A percentile compares a stretch with the other conserved stretches of the same genome.
phyloP scores from a whole-genome alignment of 2,329 filamentous ascomycete species.

The Calonectria montana region DNA sequence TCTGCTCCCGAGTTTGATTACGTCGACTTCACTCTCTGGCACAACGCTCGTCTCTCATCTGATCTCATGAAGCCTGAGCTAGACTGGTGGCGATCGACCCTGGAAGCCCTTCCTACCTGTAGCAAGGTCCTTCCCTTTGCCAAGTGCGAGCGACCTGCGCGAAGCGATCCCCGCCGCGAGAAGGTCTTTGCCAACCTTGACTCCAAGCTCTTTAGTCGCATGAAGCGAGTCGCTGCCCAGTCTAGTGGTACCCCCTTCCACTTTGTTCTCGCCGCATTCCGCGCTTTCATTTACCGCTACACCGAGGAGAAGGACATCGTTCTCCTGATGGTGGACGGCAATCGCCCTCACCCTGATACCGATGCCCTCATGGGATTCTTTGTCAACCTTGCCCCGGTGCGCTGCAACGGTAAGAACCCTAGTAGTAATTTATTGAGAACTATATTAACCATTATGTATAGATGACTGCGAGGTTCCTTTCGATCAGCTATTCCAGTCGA shows the following conservation, averaged over 20 bases:
- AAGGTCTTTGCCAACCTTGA: slow-evolving; percentile 36
- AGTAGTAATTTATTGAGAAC: not conserved
- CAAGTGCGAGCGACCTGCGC: slow-evolving; percentile 30
- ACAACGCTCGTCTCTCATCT: slow-evolving; percentile 39
- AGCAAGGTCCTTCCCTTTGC: slow-evolving; percentile 40
- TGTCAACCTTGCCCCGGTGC: slow-evolving; percentile 40
- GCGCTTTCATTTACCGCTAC: slow-evolving; percentile 40
- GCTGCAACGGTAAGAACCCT: slow-evolving; percentile 30
- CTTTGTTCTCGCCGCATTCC: slow-evolving; percentile 41
- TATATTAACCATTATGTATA: not conserved
- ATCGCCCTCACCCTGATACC: slow-evolving; percentile 37
- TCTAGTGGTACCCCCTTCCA: slow-evolving; percentile 38
- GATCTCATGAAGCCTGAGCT: slow-evolving; percentile 39
- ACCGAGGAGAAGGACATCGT: slow-evolving; percentile 39
- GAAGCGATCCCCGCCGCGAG: slow-evolving; percentile 32
- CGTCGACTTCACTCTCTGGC: slow-evolving; percentile 41
- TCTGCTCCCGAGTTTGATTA: slow-evolving; percentile 38
- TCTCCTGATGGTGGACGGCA: slow-evolving; percentile 41
- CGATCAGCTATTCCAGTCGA: slow-evolving; percentile 37
- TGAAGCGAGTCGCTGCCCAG: slow-evolving; percentile 40
- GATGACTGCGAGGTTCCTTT: slow-evolving; percentile 38
- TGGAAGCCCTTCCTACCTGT: slow-evolving; percentile 31
- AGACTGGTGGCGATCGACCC: slow-evolving; percentile 38
- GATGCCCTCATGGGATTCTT: slow-evolving; percentile 41
- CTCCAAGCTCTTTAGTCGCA: slow-evolving; percentile 36